Conservation (phyloP, 2,329 filamentous ascomycete species). For the Penicillium sumatraense region DNA sequence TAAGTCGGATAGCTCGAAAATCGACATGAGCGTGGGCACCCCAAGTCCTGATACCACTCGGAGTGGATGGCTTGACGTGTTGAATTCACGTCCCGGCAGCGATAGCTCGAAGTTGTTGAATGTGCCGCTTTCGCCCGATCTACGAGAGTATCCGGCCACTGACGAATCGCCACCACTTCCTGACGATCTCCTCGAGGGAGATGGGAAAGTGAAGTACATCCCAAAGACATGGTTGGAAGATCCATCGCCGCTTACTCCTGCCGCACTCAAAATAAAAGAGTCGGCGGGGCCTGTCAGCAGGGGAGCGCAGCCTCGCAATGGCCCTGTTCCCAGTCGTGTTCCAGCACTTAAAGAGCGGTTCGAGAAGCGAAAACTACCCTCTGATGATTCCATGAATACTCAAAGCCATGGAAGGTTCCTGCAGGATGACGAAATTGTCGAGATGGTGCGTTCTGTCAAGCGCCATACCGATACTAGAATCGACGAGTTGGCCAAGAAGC, state of each 20-base stretch:
- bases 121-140: background rate
- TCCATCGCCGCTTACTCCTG: background rate
- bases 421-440: conserved; percentile 14
- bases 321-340: background rate
- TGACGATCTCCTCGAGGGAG: conserved; percentile 6
- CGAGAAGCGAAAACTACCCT: conserved; percentile 1
- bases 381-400: background rate
- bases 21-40: background rate
- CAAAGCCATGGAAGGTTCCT: background rate
- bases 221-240: conserved; percentile 6
- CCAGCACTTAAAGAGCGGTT: conserved; percentile 17
- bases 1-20: background rate
- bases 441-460: conserved; percentile 15
- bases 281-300: background rate
- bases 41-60: background rate
- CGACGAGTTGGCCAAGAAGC: conserved; percentile 5
- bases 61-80: background rate
- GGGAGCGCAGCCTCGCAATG: background rate
- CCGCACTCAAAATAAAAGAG: background rate
- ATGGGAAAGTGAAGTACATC: conserved; percentile 13
- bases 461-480: conserved; percentile 9
- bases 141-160: background rate
- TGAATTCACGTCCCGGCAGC: background rate
- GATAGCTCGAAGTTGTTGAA: background rate
- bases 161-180: conserved; percentile 5